These are phyloP conservation scores for Microcyclospora pomicola DNA, from an alignment of 2,329 filamentous ascomycete genomes.

Conservation along the genomic window DNA sequence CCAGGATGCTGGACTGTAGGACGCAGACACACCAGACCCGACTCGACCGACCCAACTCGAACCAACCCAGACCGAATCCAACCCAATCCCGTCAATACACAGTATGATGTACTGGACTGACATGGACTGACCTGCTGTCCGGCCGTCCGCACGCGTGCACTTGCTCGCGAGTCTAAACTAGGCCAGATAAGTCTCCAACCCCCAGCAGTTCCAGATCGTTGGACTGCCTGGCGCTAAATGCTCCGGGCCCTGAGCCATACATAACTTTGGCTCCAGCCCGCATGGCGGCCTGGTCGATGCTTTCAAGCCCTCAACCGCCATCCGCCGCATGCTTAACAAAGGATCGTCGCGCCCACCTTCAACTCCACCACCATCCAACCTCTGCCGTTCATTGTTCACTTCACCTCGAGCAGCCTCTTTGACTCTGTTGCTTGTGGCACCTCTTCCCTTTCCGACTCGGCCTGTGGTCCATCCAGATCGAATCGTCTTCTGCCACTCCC, in stretches of 20 bases:
- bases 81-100: slow-evolving; percentile 6
- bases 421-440: not conserved
- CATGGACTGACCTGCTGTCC: no score
- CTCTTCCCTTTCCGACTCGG: not conserved
- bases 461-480: no score
- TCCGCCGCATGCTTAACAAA: slow-evolving; percentile 37
- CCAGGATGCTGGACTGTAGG: no score
- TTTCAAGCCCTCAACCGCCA: slow-evolving; percentile 34
- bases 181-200: no score
- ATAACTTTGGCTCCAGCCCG: slow-evolving; percentile 15
- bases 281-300: slow-evolving; percentile 21
- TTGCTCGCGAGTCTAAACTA: no score
- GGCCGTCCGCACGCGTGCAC: no score
- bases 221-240: slow-evolving; percentile 13
- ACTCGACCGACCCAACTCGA: no score
- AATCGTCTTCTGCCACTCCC: not conserved
- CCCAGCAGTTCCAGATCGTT: slow-evolving; percentile 8
- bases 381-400: slow-evolving; percentile 3
- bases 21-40: no score
- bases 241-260: slow-evolving; percentile 11
- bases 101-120: slow-evolving; percentile 3
- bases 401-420: slow-evolving; percentile 11
- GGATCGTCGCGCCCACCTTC: slow-evolving; percentile 32
- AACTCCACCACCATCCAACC: slow-evolving; percentile 9
- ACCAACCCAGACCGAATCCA: slow-evolving; percentile 4